These are phyloP conservation scores for Verbena officinalis DNA, from an alignment of 257 asterid genomes.

Conservation along the genomic window DNA sequence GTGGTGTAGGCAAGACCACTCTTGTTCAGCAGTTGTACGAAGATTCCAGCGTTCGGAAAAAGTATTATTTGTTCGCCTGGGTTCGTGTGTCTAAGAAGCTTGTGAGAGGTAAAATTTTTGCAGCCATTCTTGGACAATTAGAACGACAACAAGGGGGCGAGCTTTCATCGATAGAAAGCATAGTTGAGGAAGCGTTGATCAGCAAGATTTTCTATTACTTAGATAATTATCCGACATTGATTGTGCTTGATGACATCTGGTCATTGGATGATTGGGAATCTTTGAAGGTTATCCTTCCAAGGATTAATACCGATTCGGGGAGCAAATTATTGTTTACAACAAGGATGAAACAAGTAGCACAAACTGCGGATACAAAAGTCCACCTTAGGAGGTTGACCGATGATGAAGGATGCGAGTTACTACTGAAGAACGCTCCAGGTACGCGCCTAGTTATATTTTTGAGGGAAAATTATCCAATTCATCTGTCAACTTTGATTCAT, in stretches of 20 bases:
- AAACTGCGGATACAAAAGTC: not conserved
- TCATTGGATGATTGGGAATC: not conserved
- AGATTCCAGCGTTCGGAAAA: not conserved
- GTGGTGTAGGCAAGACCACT: not conserved
- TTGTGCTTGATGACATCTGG: not conserved
- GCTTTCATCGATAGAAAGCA: not conserved
- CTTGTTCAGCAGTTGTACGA: not conserved
- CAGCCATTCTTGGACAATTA: not conserved
- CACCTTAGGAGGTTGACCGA: not conserved
- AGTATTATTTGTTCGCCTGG: not conserved
- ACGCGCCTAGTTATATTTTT: no score
- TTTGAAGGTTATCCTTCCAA: not conserved
- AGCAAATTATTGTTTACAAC: not conserved
- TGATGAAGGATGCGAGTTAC: not conserved
- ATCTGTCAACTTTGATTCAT: no score
- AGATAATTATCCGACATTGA: not conserved
- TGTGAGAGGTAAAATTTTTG: not conserved
- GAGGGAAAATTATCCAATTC: no score
- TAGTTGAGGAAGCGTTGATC: not conserved
- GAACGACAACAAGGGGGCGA: not conserved
- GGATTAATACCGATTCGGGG: not conserved
- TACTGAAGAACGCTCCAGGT: not conserved
- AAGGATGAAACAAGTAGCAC: not conserved
- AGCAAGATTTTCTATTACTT: not conserved
- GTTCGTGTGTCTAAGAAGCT: not conserved